phyloP scores from a whole-genome alignment of 2,329 filamentous ascomycete species.

The Verticillium zaregamsianum region DNA sequence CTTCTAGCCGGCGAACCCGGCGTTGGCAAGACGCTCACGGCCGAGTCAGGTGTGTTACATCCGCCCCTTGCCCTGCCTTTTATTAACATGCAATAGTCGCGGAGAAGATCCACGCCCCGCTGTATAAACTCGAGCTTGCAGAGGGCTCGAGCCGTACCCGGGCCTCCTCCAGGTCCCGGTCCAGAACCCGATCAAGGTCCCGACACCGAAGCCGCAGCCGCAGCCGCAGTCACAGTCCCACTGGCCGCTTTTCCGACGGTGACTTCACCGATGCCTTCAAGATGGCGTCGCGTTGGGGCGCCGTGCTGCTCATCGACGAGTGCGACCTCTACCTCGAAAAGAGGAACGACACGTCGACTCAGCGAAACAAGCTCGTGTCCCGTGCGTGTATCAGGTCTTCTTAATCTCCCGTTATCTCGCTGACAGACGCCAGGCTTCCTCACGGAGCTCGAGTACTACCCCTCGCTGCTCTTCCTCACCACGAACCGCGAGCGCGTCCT shows the following conservation, averaged over 20 bases:
- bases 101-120: conserved; percentile 29
- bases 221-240: conserved; percentile 5
- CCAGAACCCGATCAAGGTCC: not conserved
- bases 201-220: not conserved
- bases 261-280: conserved; percentile 35
- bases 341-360: conserved; percentile 43
- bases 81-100: conserved; percentile 19
- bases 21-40: conserved; percentile 10
- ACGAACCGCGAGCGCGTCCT: conserved; percentile 65
- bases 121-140: conserved; percentile 46
- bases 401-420: not conserved
- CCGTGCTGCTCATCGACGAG: conserved; percentile 80
- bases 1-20: conserved; percentile 8
- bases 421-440: conserved; percentile 50
- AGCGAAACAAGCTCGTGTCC: conserved; percentile 7
- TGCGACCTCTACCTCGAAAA: conserved; percentile 82
- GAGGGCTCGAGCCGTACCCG: conserved; percentile 59
- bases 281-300: conserved; percentile 61
- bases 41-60: not conserved
- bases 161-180: not conserved
- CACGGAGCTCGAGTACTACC: conserved; percentile 83
- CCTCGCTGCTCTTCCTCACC: conserved; percentile 84
- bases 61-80: not conserved
- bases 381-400: not conserved
- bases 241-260: conserved; percentile 39